Percentiles rank a stretch among this genome's conserved stretches.
Conservation (phyloP, 1,139 yeast species). For the Suhomyces kunorum region DNA sequence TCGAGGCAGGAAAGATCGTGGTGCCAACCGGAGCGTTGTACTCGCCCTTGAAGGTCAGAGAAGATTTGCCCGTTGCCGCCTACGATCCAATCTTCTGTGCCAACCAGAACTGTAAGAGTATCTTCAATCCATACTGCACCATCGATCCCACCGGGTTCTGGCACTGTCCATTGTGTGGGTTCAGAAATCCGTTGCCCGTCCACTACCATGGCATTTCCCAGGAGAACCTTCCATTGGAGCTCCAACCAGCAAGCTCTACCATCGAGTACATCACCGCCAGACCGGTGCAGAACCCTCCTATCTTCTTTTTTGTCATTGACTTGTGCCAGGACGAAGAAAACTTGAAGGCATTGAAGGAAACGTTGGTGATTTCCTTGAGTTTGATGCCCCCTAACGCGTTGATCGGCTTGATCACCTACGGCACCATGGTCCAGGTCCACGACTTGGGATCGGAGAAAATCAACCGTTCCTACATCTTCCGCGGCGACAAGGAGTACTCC, state of each 20-base stretch:
- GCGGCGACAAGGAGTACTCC: slow-evolving; percentile 88
- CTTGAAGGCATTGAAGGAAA: slow-evolving; percentile 83
- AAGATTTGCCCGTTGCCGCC: slow-evolving; percentile 76
- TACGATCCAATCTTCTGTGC: slow-evolving; percentile 92
- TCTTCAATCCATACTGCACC: slow-evolving; percentile 84
- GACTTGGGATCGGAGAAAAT: slow-evolving; percentile 82
- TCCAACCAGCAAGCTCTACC: slow-evolving; percentile 76
- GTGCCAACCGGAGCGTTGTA: slow-evolving; percentile 94
- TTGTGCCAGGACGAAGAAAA: slow-evolving; percentile 95
- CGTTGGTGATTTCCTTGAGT: slow-evolving; percentile 77
- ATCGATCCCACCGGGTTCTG: slow-evolving; percentile 84
- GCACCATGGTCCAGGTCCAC: slow-evolving; percentile 93
- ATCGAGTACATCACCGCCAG: slow-evolving; percentile 88
- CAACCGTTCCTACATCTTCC: slow-evolving; percentile 81
- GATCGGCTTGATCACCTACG: slow-evolving; percentile 88
- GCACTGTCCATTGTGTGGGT: slow-evolving; percentile 86
- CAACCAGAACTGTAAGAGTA: slow-evolving; percentile 75
- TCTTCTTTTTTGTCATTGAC: slow-evolving; percentile 87
- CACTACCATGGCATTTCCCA: slow-evolving; percentile 85
- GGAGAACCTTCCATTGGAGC: slow-evolving; percentile 85
- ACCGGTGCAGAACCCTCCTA: slow-evolving; percentile 91
- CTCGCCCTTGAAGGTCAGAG: slow-evolving; percentile 84
- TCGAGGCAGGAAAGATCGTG: slow-evolving; percentile 88
- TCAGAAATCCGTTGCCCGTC: slow-evolving; percentile 84
- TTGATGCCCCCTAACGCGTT: slow-evolving; percentile 91